Base-by-base conservation (phyloP, 1,284 basidiomycete species). In the Porodaedalea pini region DNA sequence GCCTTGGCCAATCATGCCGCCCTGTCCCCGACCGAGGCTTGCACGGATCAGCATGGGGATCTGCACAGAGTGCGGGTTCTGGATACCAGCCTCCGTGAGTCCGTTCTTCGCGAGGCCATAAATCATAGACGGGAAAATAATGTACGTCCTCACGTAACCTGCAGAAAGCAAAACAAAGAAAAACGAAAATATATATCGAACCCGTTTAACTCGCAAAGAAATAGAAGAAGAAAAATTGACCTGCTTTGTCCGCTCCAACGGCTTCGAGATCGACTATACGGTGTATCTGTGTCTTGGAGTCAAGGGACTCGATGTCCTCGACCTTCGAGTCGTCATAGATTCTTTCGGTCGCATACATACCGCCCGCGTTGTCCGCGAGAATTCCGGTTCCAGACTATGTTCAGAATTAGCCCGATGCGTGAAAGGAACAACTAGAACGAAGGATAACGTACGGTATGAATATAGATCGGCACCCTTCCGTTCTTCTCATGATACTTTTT, bases 371-470 rank as follows among this genome's bases (percentile, higher is more conserved):
- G 57, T 77, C 75, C 1, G 59, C 56, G 6, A 76, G 53, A 15
- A 73, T 68, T 51, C 72, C 75, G 64, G 65, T 72, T 4, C 76
- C 71, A 52, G 74, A 73, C 73, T 75, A 13, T 29, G 2, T n/a
- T n/a, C n/a, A n/a, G n/a, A n/a, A n/a, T 17, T 27, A 25, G n/a
- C n/a, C n/a, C 4, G n/a, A 34, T 6, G 15, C 7, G 31, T 27
- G 13, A 47, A 17, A 29, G 4, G 27, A 1, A 7, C 6, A 3
- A 29, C 4, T 34, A 17, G 13, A 17, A 32, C 15, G 23, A 17
- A 3, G n/a, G 19, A 5, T 48, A 49, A 8, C 76, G 52, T 60
- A 81, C 80, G 0, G 79, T 81, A 63, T 82, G 78, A 43, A 83
- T 81, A 37, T 79, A 70, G 40, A 76, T 72, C 1, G 78, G 73